These are phyloP conservation scores for Zoysia pacifica DNA, from an alignment of 176 grass and related monocot genomes.

Conservation along the genomic window DNA sequence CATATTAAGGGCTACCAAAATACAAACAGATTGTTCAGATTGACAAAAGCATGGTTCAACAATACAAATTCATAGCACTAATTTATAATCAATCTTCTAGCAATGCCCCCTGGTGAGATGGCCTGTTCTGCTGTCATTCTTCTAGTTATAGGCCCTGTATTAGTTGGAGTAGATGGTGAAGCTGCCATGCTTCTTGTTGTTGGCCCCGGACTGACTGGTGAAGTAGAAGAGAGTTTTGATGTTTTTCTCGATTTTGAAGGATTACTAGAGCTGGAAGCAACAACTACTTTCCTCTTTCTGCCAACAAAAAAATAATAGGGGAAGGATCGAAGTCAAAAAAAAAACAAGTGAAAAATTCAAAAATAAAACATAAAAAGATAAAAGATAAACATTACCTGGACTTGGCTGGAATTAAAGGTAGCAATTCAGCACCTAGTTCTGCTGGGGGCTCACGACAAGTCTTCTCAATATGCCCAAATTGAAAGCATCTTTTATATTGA, in stretches of 20 bases:
- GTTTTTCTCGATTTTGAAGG: neutral
- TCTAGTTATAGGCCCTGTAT: neutral
- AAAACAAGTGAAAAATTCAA: neutral
- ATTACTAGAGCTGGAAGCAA: neutral
- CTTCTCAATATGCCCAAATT: constrained; percentile 24
- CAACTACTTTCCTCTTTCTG: neutral
- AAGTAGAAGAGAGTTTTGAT: neutral
- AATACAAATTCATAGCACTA: neutral
- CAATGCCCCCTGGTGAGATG: neutral
- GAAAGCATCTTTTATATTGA: neutral
- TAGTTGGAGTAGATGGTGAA: neutral
- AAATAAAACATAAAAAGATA: neutral
- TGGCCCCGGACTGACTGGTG: neutral
- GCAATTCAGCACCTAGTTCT: neutral
- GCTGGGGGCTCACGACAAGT: neutral
- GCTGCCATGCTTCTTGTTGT: neutral
- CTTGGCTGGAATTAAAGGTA: neutral
- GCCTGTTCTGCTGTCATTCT: neutral
- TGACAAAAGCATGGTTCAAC: too few relatives aligned
- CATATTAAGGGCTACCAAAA: too few relatives aligned
- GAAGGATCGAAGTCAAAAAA: neutral
- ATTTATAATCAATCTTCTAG: neutral
- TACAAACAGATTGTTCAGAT: too few relatives aligned
- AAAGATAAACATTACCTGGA: neutral
- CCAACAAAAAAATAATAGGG: neutral